Percentiles rank a stretch among this genome's conserved stretches.
Evolutionary conservation across 129 eudicot species (phyloP).

Genomic region (Helichrysum umbraculigerum): DNA sequence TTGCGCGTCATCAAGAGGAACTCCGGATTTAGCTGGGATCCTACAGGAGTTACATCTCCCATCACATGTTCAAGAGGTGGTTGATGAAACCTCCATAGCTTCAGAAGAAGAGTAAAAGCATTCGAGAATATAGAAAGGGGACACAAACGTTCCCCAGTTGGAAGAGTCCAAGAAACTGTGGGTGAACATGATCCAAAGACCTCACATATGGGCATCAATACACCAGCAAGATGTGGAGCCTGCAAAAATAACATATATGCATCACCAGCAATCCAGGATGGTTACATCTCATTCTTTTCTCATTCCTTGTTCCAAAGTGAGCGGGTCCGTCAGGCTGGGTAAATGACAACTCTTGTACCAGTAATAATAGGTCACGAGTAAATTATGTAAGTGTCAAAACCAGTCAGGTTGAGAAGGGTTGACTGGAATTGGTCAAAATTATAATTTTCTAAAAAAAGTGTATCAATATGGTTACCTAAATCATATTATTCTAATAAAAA

Average conservation of each 20-base stretch:
- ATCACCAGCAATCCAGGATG: not conserved
- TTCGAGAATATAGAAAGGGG: constrained; percentile 41
- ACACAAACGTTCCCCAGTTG: constrained; percentile 30
- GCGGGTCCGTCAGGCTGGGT: no score
- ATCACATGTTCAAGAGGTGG: constrained; percentile 48
- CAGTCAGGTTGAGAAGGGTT: not conserved
- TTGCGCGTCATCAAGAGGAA: constrained; percentile 80
- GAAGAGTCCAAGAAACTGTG: constrained; percentile 60
- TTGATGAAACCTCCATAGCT: constrained; percentile 88
- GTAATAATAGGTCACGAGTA: not conserved
- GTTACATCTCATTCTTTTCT: constrained; percentile 7
- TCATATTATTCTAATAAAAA: not conserved
- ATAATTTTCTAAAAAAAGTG: not conserved
- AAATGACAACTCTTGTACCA: not conserved
- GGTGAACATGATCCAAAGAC: constrained; percentile 44
- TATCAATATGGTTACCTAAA: not conserved
- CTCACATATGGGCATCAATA: constrained; percentile 45
- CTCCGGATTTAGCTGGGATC: constrained; percentile 85
- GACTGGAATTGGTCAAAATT: not conserved
- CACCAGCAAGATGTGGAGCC: constrained; percentile 67
- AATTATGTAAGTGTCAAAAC: not conserved
- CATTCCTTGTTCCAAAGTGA: constrained; percentile 2
- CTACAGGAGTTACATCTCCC: constrained; percentile 62
- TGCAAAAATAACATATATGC: constrained; percentile 17
- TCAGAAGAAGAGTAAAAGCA: constrained; percentile 55